Evolutionary conservation across 2,329 filamentous ascomycete species (phyloP), one percentile per base, ranked within the genome.

Genomic region (Parastagonospora nodorum): DNA sequence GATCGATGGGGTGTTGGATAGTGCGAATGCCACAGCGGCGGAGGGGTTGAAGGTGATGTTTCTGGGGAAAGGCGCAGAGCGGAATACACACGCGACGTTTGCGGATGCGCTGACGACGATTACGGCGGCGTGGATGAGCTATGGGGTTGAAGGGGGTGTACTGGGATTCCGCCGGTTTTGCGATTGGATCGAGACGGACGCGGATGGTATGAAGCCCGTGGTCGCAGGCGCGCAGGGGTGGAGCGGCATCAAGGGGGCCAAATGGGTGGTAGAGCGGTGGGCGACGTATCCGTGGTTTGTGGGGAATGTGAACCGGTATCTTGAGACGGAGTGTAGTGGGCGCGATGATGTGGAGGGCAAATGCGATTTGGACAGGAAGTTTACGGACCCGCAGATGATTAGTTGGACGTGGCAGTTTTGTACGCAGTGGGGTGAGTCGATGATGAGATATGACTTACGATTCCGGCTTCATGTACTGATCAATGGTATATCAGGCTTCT

Each of bases 321-420:
- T 72, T 24, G 60, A 69, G 11, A 77, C 75, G 5, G 73, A 77
- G 29, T 81, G 77, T 63, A 69, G 70, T 5, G 68, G 69, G 1
- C 57, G 60, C 1, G 57, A 68, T 16, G 65, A 57, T 30, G 48
- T 50, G 4, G 46, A 49, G 11, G 61, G 59, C 1, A 45, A 69
- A 2, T 81, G 79, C 55, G 59, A 75, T 28, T 57, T 81, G 28
- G 66, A 75, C 29, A 55, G 64, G 14, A 54, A 52, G 4, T 65
- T 72, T 37, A 59, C 60, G 2, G 71, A 77, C 6, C 71, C 78
- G 0, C 56, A 70, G 7, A 58, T 51, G 1, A 78, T 81, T 52
- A 65, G 68, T 42, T 82, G 78, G 78, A 75, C 68, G 1, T 82
- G 79, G 78, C 79, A 83, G 58, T 79, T 77, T 60, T 83, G 81